These are phyloP conservation scores for Wallacemonas sp. DNA, from an alignment of 208 protist genomes.

Conservation along the genomic window DNA sequence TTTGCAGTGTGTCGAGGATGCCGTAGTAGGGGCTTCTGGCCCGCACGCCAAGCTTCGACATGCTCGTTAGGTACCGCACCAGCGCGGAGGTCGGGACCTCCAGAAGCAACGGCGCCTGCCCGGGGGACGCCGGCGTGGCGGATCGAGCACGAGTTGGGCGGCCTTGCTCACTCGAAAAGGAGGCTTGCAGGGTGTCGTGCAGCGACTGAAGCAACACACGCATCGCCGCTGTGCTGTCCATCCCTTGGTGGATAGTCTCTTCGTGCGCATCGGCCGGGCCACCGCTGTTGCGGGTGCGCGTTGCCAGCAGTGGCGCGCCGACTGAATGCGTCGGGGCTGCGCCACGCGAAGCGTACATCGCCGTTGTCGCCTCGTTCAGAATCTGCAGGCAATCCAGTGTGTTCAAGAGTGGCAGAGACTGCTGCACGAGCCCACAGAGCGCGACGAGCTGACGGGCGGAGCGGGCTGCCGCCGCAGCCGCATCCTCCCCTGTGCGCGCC, in stretches of 20 bases:
- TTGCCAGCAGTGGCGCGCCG: too few relatives aligned
- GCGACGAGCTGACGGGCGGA: slow-evolving; percentile 27
- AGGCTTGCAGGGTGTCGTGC: background rate
- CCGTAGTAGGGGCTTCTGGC: slow-evolving; percentile 39
- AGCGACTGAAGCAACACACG: slow-evolving; percentile 17
- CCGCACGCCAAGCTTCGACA: slow-evolving; percentile 54
- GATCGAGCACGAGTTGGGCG: background rate
- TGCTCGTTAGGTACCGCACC: slow-evolving; percentile 52
- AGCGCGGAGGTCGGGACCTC: slow-evolving; percentile 36
- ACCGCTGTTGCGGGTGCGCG: too few relatives aligned
- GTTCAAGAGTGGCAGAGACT: slow-evolving; percentile 23
- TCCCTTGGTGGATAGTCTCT: background rate
- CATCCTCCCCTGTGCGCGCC: slow-evolving; percentile 16
- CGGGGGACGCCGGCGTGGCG: background rate
- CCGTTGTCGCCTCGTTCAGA: slow-evolving; percentile 44
- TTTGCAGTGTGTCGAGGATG: slow-evolving; percentile 35
- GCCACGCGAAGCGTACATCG: slow-evolving; percentile 5
- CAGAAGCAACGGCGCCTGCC: background rate
- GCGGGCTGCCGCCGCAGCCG: background rate
- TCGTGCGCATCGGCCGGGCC: too few relatives aligned
- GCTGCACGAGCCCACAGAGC: slow-evolving; percentile 31
- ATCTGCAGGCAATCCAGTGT: slow-evolving; percentile 44
- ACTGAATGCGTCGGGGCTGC: slow-evolving; percentile 2
- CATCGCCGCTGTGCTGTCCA: slow-evolving; percentile 10
- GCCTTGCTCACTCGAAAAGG: too few relatives aligned